Conservation (phyloP, 257 asterid genomes). For the Plantago major region DNA sequence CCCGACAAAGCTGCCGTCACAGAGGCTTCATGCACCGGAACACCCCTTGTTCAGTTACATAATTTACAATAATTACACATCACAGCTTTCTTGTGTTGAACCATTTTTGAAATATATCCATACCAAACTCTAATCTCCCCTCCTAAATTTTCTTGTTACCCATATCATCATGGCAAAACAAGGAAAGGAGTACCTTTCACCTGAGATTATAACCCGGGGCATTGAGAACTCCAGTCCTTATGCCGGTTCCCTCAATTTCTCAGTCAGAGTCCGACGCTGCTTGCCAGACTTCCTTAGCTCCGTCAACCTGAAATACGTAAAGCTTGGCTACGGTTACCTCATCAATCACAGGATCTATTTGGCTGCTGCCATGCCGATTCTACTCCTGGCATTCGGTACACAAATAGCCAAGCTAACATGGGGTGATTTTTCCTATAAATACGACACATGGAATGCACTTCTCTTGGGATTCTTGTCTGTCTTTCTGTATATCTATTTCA, state of each 20-base stretch:
- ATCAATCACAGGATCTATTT: constrained; percentile 36
- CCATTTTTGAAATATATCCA: background rate
- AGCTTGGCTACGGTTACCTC: constrained; percentile 56
- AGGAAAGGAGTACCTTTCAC: constrained; percentile 37
- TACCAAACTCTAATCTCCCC: background rate
- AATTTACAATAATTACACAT: constrained; percentile 2
- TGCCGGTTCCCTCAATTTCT: constrained; percentile 46
- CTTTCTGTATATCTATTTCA: constrained; percentile 28
- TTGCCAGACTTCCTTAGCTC: constrained; percentile 57
- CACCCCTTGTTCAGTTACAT: constrained; percentile 24
- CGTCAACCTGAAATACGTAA: constrained; percentile 55
- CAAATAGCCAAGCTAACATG: constrained; percentile 33
- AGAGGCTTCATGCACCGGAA: constrained; percentile 34
- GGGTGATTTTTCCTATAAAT: constrained; percentile 27
- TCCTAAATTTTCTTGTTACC: background rate
- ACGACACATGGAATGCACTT: constrained; percentile 22
- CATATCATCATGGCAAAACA: constrained; percentile 31
- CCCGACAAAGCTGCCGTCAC: constrained; percentile 23
- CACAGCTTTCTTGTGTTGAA: constrained; percentile 8
- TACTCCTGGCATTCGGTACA: constrained; percentile 28
- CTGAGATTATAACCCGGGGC: constrained; percentile 45
- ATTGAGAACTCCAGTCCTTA: constrained; percentile 42
- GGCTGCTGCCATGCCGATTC: constrained; percentile 27
- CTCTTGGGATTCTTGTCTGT: constrained; percentile 37
- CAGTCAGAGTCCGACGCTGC: constrained; percentile 42